Conservation (phyloP, 768 basidiomycete genomes). For the Pulveroboletus sp. region DNA sequence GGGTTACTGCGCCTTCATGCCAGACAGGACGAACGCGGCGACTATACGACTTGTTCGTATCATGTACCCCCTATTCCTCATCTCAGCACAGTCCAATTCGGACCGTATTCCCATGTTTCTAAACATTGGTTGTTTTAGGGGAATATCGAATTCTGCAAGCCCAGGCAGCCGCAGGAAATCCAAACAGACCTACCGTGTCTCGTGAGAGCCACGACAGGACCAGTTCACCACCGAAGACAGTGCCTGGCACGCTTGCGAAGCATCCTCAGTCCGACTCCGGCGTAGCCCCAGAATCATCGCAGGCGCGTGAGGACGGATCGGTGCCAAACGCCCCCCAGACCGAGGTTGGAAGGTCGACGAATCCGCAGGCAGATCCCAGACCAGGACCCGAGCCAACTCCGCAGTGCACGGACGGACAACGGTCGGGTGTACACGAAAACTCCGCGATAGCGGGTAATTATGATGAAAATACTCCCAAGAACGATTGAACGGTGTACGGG, state of each 20-base stretch:
- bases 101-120: too few species aligned
- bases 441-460: not conserved
- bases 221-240: not conserved
- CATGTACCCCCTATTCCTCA: not conserved
- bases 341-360: not conserved
- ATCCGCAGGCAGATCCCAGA: not conserved
- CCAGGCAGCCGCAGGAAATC: conserved; percentile 13
- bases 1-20: conserved; percentile 17
- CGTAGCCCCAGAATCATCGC: not conserved
- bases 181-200: conserved; percentile 14
- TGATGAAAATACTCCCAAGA: not conserved
- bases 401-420: not conserved
- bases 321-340: not conserved
- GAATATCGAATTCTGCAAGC: conserved; percentile 27
- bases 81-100: not conserved
- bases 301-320: not conserved
- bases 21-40: conserved; percentile 16
- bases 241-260: not conserved
- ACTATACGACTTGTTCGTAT: conserved; percentile 18
- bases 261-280: not conserved
- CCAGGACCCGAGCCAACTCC: not conserved
- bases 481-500: not conserved
- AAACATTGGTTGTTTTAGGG: conserved; percentile 13
- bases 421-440: not conserved
- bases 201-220: not conserved